Evolutionary conservation across 495 filamentous ascomycete genomes (phyloP), one percentile per base, ranked within the genome.

Genomic region (Sphaerosporella brunnea): DNA sequence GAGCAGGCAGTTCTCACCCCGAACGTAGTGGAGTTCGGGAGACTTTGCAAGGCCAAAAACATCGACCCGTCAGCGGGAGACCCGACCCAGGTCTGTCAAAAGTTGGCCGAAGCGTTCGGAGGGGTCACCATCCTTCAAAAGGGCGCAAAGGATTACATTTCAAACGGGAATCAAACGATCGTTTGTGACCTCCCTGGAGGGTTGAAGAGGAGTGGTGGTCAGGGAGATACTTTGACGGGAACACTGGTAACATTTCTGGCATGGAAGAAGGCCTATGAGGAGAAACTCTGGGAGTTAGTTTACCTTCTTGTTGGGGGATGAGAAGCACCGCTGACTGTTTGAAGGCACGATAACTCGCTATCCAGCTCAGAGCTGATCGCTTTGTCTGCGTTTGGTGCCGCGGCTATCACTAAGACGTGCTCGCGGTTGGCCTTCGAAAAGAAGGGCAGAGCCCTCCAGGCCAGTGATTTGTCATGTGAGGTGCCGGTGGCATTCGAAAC

Each of bases 151-250:
- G 90, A 97, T 62, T 74, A 80, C 49, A 82, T 97, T 51, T 81
- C 77, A 4, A 85, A 94, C 59, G 90, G 90, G 15, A 69, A 73
- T 39, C 69, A 68, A 11, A 90, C 82, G 38, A 61, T 83, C 25
- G 68, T 80, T 19, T 78, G 77, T 35, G 84, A 93, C 55, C 59
- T 80, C 19, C 62, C 72, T 53, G 90, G 90, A 4, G 88, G 90
- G 2, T 59, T 76, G 56, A 97, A 97, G 73, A 69, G 90, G 47
- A 87, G 80, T 45, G 92, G 90, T 34, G 90, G 90, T 2, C 90
- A 97, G 62, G 90, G 90, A 8, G 90, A 97, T 66, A 97, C 90
- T 8, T 66, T 97, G 53, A 97, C 90, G 2, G 90, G 90, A 5
- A 77, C 76, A 40, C 68, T 97, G 53, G 90, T 77, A 1, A 96